Percentiles rank a stretch among this genome's conserved stretches.
Conservation (phyloP, 345 rosid species). For the Populus simonii region DNA sequence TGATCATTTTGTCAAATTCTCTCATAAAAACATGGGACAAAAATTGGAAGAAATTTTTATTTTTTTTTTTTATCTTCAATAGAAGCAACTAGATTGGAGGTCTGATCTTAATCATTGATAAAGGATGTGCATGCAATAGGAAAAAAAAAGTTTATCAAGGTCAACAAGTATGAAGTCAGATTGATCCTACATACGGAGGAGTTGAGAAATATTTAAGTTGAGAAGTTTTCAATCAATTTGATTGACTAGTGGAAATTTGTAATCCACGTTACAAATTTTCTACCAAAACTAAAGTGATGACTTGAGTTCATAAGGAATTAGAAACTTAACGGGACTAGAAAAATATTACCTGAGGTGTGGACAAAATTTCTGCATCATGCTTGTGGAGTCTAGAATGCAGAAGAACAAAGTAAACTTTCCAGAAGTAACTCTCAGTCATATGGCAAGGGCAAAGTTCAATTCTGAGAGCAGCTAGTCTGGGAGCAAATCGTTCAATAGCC, state of each 20-base stretch:
- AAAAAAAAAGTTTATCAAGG: not conserved
- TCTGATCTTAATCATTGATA: not conserved
- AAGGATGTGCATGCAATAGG: not conserved
- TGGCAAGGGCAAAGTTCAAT: slow-evolving; percentile 37
- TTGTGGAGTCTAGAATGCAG: slow-evolving; percentile 32
- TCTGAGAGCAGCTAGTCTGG: slow-evolving; percentile 36
- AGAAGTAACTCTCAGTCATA: slow-evolving; percentile 33
- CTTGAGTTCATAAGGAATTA: not conserved
- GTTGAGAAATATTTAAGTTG: too few species aligned
- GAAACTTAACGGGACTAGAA: not conserved
- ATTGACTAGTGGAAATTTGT: not conserved
- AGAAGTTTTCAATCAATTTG: too few species aligned
- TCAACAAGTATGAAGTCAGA: too few species aligned
- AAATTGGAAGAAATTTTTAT: too few species aligned
- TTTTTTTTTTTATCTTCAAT: not conserved
- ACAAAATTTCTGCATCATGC: slow-evolving; percentile 28
- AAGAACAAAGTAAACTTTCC: slow-evolving; percentile 37
- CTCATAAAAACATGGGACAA: too few species aligned
- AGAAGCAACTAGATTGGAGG: not conserved
- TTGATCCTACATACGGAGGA: too few species aligned
- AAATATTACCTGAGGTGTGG: slow-evolving; percentile 30
- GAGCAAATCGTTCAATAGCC: slow-evolving; percentile 32
- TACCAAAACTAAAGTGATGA: not conserved
- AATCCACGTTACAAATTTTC: not conserved
- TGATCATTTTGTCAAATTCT: too few species aligned